Conservation (phyloP, 1,139 yeast genomes). For the Saccharomycopsis hybrid region DNA sequence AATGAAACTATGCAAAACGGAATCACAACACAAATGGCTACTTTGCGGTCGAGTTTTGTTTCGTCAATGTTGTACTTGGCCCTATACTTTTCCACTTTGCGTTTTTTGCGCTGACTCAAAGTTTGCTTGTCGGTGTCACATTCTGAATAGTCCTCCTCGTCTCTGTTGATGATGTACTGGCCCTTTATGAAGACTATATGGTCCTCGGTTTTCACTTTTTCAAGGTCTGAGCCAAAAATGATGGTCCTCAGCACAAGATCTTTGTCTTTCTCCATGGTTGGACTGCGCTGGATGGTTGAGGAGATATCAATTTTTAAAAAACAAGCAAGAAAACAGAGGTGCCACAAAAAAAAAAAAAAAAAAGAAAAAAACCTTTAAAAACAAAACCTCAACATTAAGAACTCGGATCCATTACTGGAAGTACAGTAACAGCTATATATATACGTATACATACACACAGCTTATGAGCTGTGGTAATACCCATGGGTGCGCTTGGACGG, state of each 20-base stretch:
- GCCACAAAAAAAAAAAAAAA: too few species aligned
- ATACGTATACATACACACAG: too few species aligned
- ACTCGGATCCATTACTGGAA: too few species aligned
- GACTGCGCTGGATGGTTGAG: too few species aligned
- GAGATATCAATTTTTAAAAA: too few species aligned
- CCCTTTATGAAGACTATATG: slow-evolving; percentile 18
- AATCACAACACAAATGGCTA: slow-evolving; percentile 14
- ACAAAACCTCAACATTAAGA: too few species aligned
- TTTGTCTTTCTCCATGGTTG: too few species aligned
- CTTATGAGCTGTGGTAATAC: too few species aligned
- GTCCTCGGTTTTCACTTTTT: slow-evolving; percentile 14
- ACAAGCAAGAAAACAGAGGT: too few species aligned
- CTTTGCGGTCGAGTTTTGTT: slow-evolving; percentile 7
- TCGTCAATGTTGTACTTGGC: slow-evolving; percentile 14
- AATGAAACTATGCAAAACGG: slow-evolving; percentile 20
- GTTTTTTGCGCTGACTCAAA: slow-evolving; percentile 4
- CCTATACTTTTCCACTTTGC: slow-evolving; percentile 9
- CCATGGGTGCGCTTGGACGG: too few species aligned
- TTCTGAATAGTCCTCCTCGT: slow-evolving; percentile 12
- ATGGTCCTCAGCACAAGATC: background rate
- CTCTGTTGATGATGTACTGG: slow-evolving; percentile 16
- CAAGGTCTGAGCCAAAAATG: slow-evolving; percentile 1
- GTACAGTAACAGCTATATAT: too few species aligned
- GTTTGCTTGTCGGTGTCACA: slow-evolving; percentile 10
- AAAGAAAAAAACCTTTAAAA: too few species aligned